Conservation (phyloP, 352 stramenopile species). For the Globisporangium apiculatum region DNA sequence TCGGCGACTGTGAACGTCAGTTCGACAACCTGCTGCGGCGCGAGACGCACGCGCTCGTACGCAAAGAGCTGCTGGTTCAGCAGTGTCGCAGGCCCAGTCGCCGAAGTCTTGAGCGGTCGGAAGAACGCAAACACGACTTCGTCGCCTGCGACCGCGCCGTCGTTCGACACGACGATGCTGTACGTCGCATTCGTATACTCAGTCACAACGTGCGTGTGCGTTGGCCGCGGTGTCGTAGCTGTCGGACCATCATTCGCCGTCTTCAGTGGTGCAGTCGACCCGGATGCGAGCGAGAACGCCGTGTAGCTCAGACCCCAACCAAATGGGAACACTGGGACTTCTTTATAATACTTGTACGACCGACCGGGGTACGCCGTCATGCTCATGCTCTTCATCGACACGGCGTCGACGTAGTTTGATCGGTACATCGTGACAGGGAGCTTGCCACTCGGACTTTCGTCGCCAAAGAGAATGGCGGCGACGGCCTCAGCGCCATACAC, state of each 20-base stretch:
- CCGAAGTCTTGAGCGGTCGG: constrained; percentile 47
- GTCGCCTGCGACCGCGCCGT: constrained; percentile 40
- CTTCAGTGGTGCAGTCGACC: constrained; percentile 7
- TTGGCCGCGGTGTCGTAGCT: no score
- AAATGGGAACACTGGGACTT: constrained; percentile 85
- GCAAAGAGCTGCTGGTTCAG: constrained; percentile 76
- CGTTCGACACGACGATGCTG: constrained; percentile 47
- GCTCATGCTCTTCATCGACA: constrained; percentile 87
- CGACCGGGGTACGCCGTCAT: constrained; percentile 86
- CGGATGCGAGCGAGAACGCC: constrained; percentile 43
- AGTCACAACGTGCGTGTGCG: constrained; percentile 24
- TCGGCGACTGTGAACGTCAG: constrained; percentile 37
- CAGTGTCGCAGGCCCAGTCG: constrained; percentile 44
- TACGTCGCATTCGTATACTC: constrained; percentile 32
- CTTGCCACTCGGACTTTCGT: constrained; percentile 72
- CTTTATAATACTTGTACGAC: constrained; percentile 91
- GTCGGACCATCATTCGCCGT: neutral
- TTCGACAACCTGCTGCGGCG: constrained; percentile 22
- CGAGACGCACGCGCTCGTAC: constrained; percentile 52
- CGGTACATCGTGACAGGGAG: constrained; percentile 85
- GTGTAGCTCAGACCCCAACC: constrained; percentile 90
- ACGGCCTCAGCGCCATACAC: constrained; percentile 77
- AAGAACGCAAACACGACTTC: constrained; percentile 82
- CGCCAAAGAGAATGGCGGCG: constrained; percentile 79
- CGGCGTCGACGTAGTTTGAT: constrained; percentile 61